Percentiles rank a stretch among this genome's conserved stretches.
phyloP scores from a whole-genome alignment of 2,329 filamentous ascomycete species.

The Aspergillus novoparasiticus region DNA sequence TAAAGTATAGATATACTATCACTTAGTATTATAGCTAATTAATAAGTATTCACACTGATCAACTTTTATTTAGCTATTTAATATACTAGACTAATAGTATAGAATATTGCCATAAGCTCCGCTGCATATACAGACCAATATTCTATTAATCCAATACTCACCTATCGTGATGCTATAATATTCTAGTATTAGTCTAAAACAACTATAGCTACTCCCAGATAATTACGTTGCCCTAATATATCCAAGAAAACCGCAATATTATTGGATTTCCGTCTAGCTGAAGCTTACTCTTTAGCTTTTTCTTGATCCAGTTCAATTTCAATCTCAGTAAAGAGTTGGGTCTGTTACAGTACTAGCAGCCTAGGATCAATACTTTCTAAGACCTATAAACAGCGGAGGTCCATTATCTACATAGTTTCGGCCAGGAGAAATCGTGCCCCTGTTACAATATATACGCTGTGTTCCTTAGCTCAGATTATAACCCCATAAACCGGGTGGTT shows the following conservation, averaged over 20 bases:
- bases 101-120: conserved; percentile 4
- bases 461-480: conserved; percentile 8
- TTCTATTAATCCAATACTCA: neutral
- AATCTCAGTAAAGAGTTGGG: conserved; percentile 25
- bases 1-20: conserved; percentile 23
- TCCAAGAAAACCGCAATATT: conserved; percentile 24
- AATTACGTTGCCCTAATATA: conserved; percentile 18
- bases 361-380: conserved; percentile 29
- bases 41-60: neutral
- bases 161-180: neutral
- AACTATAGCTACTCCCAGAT: conserved; percentile 18
- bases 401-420: conserved; percentile 19
- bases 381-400: too few species aligned
- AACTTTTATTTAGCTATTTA: conserved; percentile 8
- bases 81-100: conserved; percentile 16
- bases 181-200: neutral
- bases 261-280: conserved; percentile 8
- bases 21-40: conserved; percentile 20
- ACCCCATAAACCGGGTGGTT: conserved; percentile 17
- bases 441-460: conserved; percentile 7
- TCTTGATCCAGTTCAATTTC: conserved; percentile 26
- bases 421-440: conserved; percentile 23
- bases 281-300: conserved; percentile 18
- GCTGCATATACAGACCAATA: conserved; percentile 1
- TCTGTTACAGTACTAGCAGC: conserved; percentile 23